Conservation (phyloP, 1,139 yeast genomes). For the Blastobotrys arbuscula region DNA sequence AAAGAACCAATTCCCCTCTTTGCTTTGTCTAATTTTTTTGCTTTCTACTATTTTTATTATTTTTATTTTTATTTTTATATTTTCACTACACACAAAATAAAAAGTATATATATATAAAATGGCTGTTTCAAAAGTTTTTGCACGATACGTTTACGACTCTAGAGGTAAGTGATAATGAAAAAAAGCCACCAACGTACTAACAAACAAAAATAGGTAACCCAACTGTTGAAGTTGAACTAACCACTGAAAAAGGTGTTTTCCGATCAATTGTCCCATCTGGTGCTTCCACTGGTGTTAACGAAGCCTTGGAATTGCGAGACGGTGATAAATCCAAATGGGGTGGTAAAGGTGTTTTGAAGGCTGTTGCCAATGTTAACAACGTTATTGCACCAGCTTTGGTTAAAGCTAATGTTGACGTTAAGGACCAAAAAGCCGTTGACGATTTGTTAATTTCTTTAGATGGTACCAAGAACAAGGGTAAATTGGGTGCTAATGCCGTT, state of each 20-base stretch:
- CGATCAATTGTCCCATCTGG: slow-evolving; percentile 96
- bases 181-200: background rate
- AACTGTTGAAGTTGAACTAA: slow-evolving; percentile 89
- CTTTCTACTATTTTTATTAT: slow-evolving; percentile 3
- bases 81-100: background rate
- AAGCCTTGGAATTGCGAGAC: slow-evolving; percentile 94
- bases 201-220: slow-evolving; percentile 50
- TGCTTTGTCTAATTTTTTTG: background rate
- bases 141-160: slow-evolving; percentile 94
- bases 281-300: slow-evolving; percentile 93
- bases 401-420: slow-evolving; percentile 66
- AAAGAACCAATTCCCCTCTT: slow-evolving; percentile 5
- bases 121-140: slow-evolving; percentile 65
- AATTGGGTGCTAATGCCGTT: slow-evolving; percentile 94
- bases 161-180: slow-evolving; percentile 50
- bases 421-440: slow-evolving; percentile 75
- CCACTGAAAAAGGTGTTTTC: slow-evolving; percentile 82
- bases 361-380: slow-evolving; percentile 85
- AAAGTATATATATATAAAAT: slow-evolving; percentile 31
- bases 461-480: slow-evolving; percentile 91
- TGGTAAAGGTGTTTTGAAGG: slow-evolving; percentile 93
- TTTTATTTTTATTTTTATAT: slow-evolving; percentile 6
- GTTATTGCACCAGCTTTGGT: slow-evolving; percentile 84
- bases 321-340: slow-evolving; percentile 90
- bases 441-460: slow-evolving; percentile 71